Percentiles rank a stretch among this genome's conserved stretches.
Evolutionary conservation across 495 filamentous ascomycete species (phyloP).

Genomic region (Tetracladium setigerum): DNA sequence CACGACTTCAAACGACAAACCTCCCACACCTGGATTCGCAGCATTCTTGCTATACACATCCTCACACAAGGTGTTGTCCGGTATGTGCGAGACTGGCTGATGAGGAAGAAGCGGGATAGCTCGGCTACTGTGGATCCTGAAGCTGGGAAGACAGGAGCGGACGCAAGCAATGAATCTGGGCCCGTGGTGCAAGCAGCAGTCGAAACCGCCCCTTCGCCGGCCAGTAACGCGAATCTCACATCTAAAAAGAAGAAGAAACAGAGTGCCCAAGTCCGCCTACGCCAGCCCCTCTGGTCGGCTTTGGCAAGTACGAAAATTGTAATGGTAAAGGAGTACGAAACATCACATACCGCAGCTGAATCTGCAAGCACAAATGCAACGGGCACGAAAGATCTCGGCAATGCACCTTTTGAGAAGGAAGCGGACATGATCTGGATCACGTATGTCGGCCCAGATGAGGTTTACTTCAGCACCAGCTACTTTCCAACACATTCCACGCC

Average conservation of each 20-base stretch:
- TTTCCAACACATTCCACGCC: conserved; percentile 33
- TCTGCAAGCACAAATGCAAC: conserved; percentile 65
- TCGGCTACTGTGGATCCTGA: conserved; percentile 41
- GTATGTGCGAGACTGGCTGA: conserved; percentile 52
- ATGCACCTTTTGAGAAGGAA: conserved; percentile 62
- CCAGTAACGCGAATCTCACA: conserved; percentile 31
- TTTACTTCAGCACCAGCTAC: conserved; percentile 73
- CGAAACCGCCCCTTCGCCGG: conserved; percentile 1
- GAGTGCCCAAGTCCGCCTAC: conserved; percentile 78
- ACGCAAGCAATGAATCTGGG: conserved; percentile 10
- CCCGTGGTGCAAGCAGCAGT: neutral
- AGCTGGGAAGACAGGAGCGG: conserved; percentile 36
- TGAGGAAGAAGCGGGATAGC: conserved; percentile 40
- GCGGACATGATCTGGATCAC: conserved; percentile 82
- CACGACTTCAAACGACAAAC: conserved; percentile 38
- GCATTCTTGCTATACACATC: conserved; percentile 78
- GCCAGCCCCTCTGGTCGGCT: conserved; percentile 91
- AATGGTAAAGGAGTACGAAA: conserved; percentile 85
- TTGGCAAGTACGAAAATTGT: conserved; percentile 92
- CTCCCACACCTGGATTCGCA: conserved; percentile 44
- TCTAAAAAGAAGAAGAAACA: conserved; percentile 84
- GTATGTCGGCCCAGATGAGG: conserved; percentile 70
- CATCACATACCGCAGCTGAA: conserved; percentile 70
- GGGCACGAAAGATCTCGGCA: conserved; percentile 72
- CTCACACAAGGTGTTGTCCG: conserved; percentile 71